Evolutionary conservation across 495 filamentous ascomycete genomes (phyloP).

Genomic region (Parathielavia hyrcaniae): DNA sequence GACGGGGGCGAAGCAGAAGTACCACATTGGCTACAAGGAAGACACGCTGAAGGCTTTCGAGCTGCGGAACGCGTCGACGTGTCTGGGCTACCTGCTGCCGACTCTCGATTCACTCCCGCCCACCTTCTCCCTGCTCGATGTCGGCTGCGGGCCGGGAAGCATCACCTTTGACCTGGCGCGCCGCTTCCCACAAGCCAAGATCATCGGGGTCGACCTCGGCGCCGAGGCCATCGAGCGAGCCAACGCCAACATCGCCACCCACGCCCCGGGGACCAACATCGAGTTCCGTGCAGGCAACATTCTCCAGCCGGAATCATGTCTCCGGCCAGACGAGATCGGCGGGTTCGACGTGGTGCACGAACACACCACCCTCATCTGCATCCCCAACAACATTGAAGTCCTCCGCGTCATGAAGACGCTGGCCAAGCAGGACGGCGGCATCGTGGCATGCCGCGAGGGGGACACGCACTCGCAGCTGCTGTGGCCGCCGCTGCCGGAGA

Average conservation of each 20-base stretch:
- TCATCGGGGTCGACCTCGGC: constrained; percentile 12
- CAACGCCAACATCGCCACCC: constrained; percentile 10
- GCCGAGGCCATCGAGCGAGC: constrained; percentile 9
- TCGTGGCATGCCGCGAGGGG: constrained; percentile 16
- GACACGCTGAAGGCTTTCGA: constrained; percentile 14
- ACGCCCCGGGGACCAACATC: constrained; percentile 9
- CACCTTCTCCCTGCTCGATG: constrained; percentile 12
- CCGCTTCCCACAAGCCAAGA: constrained; percentile 13
- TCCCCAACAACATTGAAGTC: constrained; percentile 18
- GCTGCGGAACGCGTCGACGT: constrained; percentile 13
- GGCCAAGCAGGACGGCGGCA: constrained; percentile 12
- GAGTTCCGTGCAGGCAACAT: constrained; percentile 15
- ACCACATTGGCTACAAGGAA: constrained; percentile 16
- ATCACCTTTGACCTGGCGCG: constrained; percentile 15
- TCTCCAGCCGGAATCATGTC: constrained; percentile 9
- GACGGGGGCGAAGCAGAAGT: constrained; percentile 3
- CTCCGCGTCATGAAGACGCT: constrained; percentile 15
- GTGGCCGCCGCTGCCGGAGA: constrained; percentile 12
- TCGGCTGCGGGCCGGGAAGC: constrained; percentile 16
- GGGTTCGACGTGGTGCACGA: constrained; percentile 17
- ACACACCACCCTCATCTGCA: constrained; percentile 14
- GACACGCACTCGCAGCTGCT: constrained; percentile 15
- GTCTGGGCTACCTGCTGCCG: constrained; percentile 13
- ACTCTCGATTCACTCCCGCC: constrained; percentile 15
- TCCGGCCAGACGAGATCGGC: constrained; percentile 3